phyloP scores from a whole-genome alignment of 2,329 filamentous ascomycete genomes.

The Stagonosporopsis vannaccii region DNA sequence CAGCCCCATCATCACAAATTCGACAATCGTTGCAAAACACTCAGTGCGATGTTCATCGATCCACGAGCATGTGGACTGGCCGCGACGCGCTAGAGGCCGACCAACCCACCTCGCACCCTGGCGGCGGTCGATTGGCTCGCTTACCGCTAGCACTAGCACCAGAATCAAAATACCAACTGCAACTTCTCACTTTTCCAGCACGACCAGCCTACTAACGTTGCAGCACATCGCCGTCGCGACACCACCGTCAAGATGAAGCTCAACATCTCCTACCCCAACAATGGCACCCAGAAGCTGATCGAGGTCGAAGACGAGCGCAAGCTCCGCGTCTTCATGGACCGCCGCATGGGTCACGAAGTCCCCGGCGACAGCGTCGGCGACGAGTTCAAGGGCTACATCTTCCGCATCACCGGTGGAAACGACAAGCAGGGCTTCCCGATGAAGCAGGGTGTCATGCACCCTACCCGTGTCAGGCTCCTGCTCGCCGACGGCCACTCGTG shows the following conservation, averaged over 20 bases:
- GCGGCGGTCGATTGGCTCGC: constrained; percentile 7
- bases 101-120: neutral
- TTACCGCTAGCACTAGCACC: constrained; percentile 13
- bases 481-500: constrained; percentile 97
- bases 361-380: constrained; percentile 93
- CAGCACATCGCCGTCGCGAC: constrained; percentile 44
- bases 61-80: constrained; percentile 2
- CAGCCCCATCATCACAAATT: neutral
- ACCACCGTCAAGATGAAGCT: constrained; percentile 71
- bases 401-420: constrained; percentile 99
- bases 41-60: constrained; percentile 3
- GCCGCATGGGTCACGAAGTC: constrained; percentile 94
- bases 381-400: constrained; percentile 99
- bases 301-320: constrained; percentile 99
- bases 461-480: constrained; percentile 96
- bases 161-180: constrained; percentile 2
- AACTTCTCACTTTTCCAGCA: constrained; percentile 17
- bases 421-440: constrained; percentile 99
- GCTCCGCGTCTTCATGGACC: constrained; percentile 98
- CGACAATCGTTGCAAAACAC: neutral
- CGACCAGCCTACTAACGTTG: constrained; percentile 48
- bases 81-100: neutral
- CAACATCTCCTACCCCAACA: constrained; percentile 91
- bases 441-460: constrained; percentile 99
- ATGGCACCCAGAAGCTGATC: constrained; percentile 99